Evolutionary conservation across 495 filamentous ascomycete species (phyloP).

Genomic region (Amorphotheca resinae): DNA sequence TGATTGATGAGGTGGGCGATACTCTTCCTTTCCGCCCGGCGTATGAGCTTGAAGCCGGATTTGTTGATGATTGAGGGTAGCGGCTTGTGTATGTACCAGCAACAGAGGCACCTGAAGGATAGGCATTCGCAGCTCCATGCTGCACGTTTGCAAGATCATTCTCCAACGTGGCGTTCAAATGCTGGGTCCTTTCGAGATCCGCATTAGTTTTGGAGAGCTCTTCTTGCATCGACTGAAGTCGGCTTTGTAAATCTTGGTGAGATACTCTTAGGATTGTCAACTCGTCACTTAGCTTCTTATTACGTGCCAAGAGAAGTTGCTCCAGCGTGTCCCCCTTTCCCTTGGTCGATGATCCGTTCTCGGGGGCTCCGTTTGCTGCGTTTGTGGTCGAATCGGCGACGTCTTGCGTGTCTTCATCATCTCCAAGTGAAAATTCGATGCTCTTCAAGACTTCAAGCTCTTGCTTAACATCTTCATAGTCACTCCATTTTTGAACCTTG

Average conservation of each 20-base stretch:
- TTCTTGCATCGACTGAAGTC: constrained; percentile 68
- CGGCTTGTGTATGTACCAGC: constrained; percentile 84
- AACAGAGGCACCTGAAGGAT: constrained; percentile 79
- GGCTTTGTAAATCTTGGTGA: constrained; percentile 76
- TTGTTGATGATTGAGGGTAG: constrained; percentile 55
- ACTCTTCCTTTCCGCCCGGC: constrained; percentile 45
- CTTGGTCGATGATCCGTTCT: constrained; percentile 33
- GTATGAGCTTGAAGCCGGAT: constrained; percentile 3
- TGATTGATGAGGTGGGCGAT: constrained; percentile 96
- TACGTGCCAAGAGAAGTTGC: constrained; percentile 79
- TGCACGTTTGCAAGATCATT: constrained; percentile 83
- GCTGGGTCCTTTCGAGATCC: constrained; percentile 75
- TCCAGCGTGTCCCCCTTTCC: constrained; percentile 73
- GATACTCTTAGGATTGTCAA: constrained; percentile 87
- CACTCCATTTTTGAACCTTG: constrained; percentile 78
- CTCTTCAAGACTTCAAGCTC: constrained; percentile 96
- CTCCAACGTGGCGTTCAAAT: constrained; percentile 78
- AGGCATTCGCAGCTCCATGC: constrained; percentile 66
- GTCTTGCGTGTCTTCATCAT: constrained; percentile 49
- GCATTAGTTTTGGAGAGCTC: constrained; percentile 73
- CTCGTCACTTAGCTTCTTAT: constrained; percentile 91
- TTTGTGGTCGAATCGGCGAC: constrained; percentile 11
- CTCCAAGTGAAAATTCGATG: constrained; percentile 86
- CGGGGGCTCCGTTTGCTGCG: constrained; percentile 24
- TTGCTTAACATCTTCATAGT: constrained; percentile 92